A percentile compares a stretch with the other conserved stretches of the same genome.
These are phyloP conservation scores for Alternaria longipes DNA, from an alignment of 2,329 filamentous ascomycete species.

Conservation along the genomic window DNA sequence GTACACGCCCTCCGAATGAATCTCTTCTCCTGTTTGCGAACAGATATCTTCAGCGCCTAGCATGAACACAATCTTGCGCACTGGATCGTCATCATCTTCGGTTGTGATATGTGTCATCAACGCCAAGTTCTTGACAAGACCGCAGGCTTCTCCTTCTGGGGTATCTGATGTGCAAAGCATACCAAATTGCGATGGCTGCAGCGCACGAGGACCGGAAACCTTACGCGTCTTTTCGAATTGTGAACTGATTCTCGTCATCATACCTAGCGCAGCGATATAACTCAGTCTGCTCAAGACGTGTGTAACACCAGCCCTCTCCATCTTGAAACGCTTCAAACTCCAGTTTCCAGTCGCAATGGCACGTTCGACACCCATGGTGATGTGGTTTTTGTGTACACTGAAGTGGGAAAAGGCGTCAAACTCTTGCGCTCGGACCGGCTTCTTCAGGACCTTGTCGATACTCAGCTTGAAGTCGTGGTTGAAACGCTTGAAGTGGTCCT, in stretches of 20 bases:
- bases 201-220: conserved; percentile 90
- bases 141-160: conserved; percentile 97
- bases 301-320: conserved; percentile 96
- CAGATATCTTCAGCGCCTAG: conserved; percentile 86
- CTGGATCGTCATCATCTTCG: conserved; percentile 90
- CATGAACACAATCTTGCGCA: conserved; percentile 85
- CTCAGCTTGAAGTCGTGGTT: conserved; percentile 87
- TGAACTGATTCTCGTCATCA: conserved; percentile 99
- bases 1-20: conserved; percentile 84
- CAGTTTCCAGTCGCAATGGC: conserved; percentile 98
- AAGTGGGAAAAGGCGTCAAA: conserved; percentile 90
- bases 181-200: conserved; percentile 97
- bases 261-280: conserved; percentile 95
- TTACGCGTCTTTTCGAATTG: conserved; percentile 99
- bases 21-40: conserved; percentile 81
- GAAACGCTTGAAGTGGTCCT: conserved; percentile 98
- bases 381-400: conserved; percentile 82
- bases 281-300: conserved; percentile 95
- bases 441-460: conserved; percentile 95
- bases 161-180: conserved; percentile 98
- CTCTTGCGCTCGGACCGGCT: conserved; percentile 85
- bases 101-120: conserved; percentile 99
- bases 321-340: conserved; percentile 97
- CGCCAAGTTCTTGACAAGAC: conserved; percentile 96
- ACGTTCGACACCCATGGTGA: conserved; percentile 92